Percentiles rank a stretch among this genome's conserved stretches.
phyloP scores from a whole-genome alignment of 768 basidiomycete genomes.

The Royoungia palumana region DNA sequence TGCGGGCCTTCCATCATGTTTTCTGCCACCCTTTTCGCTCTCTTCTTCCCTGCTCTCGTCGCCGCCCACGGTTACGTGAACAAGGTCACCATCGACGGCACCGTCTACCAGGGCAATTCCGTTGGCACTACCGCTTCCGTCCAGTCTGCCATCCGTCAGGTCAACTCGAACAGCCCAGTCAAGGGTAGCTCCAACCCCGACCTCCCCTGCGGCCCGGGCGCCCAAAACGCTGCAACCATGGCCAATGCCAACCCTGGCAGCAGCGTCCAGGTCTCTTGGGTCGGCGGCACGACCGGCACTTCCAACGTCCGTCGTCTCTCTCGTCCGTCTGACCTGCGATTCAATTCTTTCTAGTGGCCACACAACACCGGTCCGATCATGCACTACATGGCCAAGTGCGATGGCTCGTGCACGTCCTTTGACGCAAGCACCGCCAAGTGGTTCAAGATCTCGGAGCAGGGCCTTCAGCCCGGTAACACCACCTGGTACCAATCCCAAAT shows the following conservation, averaged over 20 bases:
- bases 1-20: slow-evolving; percentile 21
- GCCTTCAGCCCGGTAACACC: slow-evolving; percentile 30
- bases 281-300: slow-evolving; percentile 34
- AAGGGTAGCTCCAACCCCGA: slow-evolving; percentile 55
- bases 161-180: slow-evolving; percentile 43
- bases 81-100: slow-evolving; percentile 29
- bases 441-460: slow-evolving; percentile 70
- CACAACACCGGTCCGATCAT: slow-evolving; percentile 65
- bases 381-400: slow-evolving; percentile 68
- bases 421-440: slow-evolving; percentile 54
- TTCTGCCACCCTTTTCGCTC: slow-evolving; percentile 9
- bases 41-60: slow-evolving; percentile 22
- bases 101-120: slow-evolving; percentile 26
- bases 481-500: slow-evolving; percentile 51
- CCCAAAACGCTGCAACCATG: slow-evolving; percentile 44
- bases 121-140: slow-evolving; percentile 26
- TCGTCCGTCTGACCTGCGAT: not conserved
- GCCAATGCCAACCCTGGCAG: slow-evolving; percentile 60
- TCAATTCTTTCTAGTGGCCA: slow-evolving; percentile 35
- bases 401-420: slow-evolving; percentile 53
- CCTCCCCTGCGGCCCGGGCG: slow-evolving; percentile 56
- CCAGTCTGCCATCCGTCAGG: slow-evolving; percentile 40
- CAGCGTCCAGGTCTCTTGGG: slow-evolving; percentile 51
- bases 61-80: slow-evolving; percentile 28
- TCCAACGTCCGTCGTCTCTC: slow-evolving; percentile 20